Conservation (phyloP, 495 filamentous ascomycete genomes). For the Cetradonia linearis region DNA sequence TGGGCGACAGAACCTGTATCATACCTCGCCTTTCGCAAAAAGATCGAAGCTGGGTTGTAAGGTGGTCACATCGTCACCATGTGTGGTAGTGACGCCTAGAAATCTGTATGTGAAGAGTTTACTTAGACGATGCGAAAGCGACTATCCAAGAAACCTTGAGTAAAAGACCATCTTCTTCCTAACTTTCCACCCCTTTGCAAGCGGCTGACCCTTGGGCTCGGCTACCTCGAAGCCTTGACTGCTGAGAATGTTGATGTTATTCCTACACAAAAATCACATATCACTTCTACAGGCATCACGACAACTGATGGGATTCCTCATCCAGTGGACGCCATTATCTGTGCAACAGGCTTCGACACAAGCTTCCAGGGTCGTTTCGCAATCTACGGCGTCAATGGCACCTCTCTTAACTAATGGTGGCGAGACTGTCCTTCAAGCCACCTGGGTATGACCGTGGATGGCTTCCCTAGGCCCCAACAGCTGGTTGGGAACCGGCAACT, state of each 20-base stretch:
- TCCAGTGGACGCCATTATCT: constrained; percentile 36
- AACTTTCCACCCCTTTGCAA: constrained; percentile 59
- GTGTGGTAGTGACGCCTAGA: constrained; percentile 44
- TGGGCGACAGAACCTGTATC: constrained; percentile 39
- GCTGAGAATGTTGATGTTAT: constrained; percentile 40
- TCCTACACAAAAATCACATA: constrained; percentile 32
- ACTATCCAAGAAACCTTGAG: constrained; percentile 43
- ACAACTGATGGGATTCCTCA: constrained; percentile 39
- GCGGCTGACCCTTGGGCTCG: constrained; percentile 59
- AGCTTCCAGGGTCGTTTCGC: constrained; percentile 41
- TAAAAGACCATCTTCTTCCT: constrained; percentile 47
- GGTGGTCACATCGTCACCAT: constrained; percentile 46
- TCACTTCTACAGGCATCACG: constrained; percentile 39
- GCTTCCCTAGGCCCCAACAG: constrained; percentile 43
- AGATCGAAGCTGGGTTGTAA: constrained; percentile 47
- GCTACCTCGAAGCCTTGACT: constrained; percentile 62
- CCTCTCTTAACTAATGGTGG: constrained; percentile 42
- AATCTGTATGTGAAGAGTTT: constrained; percentile 40
- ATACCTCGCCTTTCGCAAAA: constrained; percentile 42
- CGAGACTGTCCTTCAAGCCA: constrained; percentile 45
- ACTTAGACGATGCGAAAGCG: constrained; percentile 41
- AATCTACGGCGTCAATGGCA: constrained; percentile 38
- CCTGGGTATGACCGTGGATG: constrained; percentile 47
- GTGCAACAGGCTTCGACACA: constrained; percentile 46
- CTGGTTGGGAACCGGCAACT: constrained; percentile 33